Conservation (phyloP, 495 filamentous ascomycete genomes). For the Penicillium samsonianum region DNA sequence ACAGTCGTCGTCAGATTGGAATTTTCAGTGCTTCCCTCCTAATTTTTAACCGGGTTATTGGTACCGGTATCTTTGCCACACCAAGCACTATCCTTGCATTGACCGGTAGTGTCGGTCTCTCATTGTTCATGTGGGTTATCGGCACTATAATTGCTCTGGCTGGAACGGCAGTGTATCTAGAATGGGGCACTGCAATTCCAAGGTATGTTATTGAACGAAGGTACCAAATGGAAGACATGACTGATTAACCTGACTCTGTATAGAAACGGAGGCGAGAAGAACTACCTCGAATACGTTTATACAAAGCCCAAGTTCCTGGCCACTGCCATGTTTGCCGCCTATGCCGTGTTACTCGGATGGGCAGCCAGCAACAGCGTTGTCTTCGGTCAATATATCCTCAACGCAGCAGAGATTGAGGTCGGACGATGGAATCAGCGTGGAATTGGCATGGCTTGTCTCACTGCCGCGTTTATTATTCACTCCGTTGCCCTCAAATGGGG, state of each 20-base stretch:
- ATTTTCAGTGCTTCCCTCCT: conserved; percentile 61
- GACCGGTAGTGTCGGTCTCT: conserved; percentile 54
- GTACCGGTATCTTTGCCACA: conserved; percentile 67
- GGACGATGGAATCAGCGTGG: conserved; percentile 69
- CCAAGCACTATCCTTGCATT: conserved; percentile 56
- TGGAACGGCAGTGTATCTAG: conserved; percentile 55
- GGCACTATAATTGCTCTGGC: conserved; percentile 51
- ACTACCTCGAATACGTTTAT: conserved; percentile 69
- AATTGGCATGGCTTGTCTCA: conserved; percentile 65
- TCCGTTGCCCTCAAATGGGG: conserved; percentile 66
- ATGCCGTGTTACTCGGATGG: conserved; percentile 57
- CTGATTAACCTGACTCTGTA: neutral
- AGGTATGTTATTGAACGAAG: conserved; percentile 26
- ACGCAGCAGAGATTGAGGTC: conserved; percentile 58
- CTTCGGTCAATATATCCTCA: conserved; percentile 70
- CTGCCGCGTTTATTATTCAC: conserved; percentile 63
- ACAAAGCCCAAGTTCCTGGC: conserved; percentile 64
- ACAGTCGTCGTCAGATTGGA: conserved; percentile 62
- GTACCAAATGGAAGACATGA: neutral
- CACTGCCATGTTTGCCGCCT: conserved; percentile 62
- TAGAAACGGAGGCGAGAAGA: conserved; percentile 68
- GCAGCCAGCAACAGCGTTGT: conserved; percentile 65
- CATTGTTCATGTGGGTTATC: conserved; percentile 55
- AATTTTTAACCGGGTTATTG: conserved; percentile 67
- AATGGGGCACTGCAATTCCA: conserved; percentile 56